phyloP scores from a whole-genome alignment of 768 basidiomycete genomes.

The Austroboletus festivus region DNA sequence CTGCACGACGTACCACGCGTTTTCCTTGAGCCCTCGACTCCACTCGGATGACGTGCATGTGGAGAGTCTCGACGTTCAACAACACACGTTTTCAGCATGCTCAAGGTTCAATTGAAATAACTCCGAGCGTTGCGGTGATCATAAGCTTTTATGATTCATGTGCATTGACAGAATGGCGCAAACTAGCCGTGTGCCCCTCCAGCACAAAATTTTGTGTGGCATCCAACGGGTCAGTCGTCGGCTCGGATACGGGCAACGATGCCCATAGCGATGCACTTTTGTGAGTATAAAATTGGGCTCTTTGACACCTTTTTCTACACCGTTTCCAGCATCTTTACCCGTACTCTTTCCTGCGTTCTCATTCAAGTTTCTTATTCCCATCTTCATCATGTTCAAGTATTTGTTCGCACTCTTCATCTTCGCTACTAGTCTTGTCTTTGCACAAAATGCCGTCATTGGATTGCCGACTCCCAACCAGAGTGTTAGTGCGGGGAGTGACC shows the following conservation, averaged over 20 bases:
- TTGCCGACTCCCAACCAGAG: conserved; percentile 30
- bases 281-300: conserved; percentile 6
- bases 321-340: not conserved
- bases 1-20: no score
- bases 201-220: not conserved
- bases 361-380: not conserved
- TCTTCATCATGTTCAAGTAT: conserved; percentile 14
- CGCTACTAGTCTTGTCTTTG: conserved; percentile 33
- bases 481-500: conserved; percentile 35
- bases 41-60: not conserved
- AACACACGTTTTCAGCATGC: not conserved
- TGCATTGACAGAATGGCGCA: not conserved
- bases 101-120: not conserved
- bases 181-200: not conserved
- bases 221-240: not conserved
- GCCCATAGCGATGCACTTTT: not conserved
- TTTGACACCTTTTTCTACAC: not conserved
- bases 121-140: not conserved
- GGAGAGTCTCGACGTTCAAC: not conserved
- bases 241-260: conserved; percentile 1
- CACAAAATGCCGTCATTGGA: conserved; percentile 42
- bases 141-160: not conserved
- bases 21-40: no score
- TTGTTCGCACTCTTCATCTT: conserved; percentile 26
- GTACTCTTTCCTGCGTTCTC: not conserved